These are phyloP conservation scores for Nakaseomyces kungkrabaensis DNA, from an alignment of 1,139 yeast species.

Conservation along the genomic window DNA sequence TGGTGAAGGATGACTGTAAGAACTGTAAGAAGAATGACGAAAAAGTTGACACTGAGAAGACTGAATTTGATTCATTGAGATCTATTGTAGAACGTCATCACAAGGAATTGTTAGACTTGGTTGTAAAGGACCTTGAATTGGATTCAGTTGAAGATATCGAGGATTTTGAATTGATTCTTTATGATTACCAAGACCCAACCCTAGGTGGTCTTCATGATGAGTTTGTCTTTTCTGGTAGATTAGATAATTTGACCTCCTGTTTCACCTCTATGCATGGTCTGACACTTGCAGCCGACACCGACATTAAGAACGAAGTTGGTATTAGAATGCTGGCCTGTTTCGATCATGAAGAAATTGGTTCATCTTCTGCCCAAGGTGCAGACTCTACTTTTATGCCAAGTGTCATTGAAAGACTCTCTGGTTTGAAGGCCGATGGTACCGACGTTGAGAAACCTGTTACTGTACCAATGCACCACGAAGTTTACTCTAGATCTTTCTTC, in stretches of 20 bases:
- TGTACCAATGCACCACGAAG: conserved; percentile 40
- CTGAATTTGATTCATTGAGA: conserved; percentile 55
- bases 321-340: conserved; percentile 70
- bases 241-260: conserved; percentile 85
- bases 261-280: conserved; percentile 69
- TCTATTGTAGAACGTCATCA: conserved; percentile 68
- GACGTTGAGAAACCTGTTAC: conserved; percentile 21
- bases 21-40: conserved; percentile 31
- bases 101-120: conserved; percentile 51
- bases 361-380: conserved; percentile 92
- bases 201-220: conserved; percentile 87
- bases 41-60: conserved; percentile 17
- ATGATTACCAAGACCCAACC: conserved; percentile 72
- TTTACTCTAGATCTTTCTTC: conserved; percentile 76
- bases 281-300: conserved; percentile 40
- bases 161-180: conserved; percentile 84
- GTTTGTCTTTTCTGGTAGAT: conserved; percentile 85
- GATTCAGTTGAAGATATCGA: conserved; percentile 47
- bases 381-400: conserved; percentile 84
- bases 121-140: conserved; percentile 56
- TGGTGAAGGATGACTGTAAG: conserved; percentile 37
- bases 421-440: conserved; percentile 34
- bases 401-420: conserved; percentile 56
- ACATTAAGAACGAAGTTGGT: conserved; percentile 40
- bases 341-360: conserved; percentile 95